Percentiles rank a stretch among this genome's conserved stretches.
These are phyloP conservation scores for Debaryomyces udenii DNA, from an alignment of 1,139 yeast species.

Conservation along the genomic window DNA sequence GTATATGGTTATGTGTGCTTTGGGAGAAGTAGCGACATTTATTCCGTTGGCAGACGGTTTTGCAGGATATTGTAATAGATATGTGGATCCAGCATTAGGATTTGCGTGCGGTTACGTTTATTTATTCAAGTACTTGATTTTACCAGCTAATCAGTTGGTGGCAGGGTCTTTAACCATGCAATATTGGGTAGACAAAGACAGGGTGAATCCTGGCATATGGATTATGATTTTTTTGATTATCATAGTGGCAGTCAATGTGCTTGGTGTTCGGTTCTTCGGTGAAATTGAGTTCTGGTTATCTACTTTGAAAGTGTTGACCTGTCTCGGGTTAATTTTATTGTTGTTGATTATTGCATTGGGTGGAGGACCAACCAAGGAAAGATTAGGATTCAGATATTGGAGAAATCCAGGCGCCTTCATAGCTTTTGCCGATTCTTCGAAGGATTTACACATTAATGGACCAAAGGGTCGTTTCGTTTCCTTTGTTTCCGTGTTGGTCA, in stretches of 20 bases:
- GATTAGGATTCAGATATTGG: slow-evolving; percentile 72
- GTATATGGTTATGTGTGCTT: slow-evolving; percentile 67
- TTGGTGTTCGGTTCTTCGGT: slow-evolving; percentile 65
- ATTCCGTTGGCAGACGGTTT: slow-evolving; percentile 71
- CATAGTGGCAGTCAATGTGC: slow-evolving; percentile 55
- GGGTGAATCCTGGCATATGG: slow-evolving; percentile 62
- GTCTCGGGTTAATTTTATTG: slow-evolving; percentile 55
- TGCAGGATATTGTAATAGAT: slow-evolving; percentile 69
- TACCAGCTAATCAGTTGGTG: slow-evolving; percentile 64
- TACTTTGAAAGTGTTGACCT: slow-evolving; percentile 57
- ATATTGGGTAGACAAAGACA: slow-evolving; percentile 56
- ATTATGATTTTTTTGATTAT: slow-evolving; percentile 53
- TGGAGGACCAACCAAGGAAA: slow-evolving; percentile 62
- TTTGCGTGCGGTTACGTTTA: slow-evolving; percentile 76
- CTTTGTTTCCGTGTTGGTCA: slow-evolving; percentile 66
- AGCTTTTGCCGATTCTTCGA: slow-evolving; percentile 35
- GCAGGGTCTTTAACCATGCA: slow-evolving; percentile 65
- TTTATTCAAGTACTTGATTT: slow-evolving; percentile 58
- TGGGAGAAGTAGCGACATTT: slow-evolving; percentile 78
- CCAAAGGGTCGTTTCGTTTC: slow-evolving; percentile 55
- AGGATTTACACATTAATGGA: slow-evolving; percentile 13
- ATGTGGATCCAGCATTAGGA: slow-evolving; percentile 70
- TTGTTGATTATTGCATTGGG: slow-evolving; percentile 56
- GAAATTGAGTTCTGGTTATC: slow-evolving; percentile 73
- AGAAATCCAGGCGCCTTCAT: slow-evolving; percentile 63